These are phyloP conservation scores for Aspergillus sp. DNA, from an alignment of 2,329 filamentous ascomycete species.

Conservation along the genomic window DNA sequence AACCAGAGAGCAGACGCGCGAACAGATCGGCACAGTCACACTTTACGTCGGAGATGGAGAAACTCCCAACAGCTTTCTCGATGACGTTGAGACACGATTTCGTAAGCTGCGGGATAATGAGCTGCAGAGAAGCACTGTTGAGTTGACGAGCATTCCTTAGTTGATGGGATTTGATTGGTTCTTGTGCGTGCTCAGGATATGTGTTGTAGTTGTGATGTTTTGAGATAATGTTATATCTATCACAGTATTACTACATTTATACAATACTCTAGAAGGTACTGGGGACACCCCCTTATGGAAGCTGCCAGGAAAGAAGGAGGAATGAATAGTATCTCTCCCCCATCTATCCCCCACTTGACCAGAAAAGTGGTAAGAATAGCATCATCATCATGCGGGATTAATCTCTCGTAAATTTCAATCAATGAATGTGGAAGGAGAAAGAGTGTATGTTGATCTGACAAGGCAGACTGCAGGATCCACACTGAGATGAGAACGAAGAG, in stretches of 20 bases:
- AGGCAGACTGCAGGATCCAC: slow-evolving; percentile 11
- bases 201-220: no score
- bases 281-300: neutral
- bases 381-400: no score
- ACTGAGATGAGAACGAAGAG: neutral
- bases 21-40: neutral
- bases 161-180: neutral
- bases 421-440: no score
- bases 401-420: no score
- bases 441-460: neutral
- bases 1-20: neutral
- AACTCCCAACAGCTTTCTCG: neutral
- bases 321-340: neutral
- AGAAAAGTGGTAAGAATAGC: no score
- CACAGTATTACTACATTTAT: no score
- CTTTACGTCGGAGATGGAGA: neutral
- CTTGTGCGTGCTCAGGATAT: no score
- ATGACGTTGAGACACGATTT: neutral
- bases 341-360: no score
- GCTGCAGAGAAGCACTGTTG: neutral
- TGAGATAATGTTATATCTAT: no score
- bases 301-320: neutral
- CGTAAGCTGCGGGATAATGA: neutral
- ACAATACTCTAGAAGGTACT: no score
- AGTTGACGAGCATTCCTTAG: neutral